Conservation (phyloP, 306 rosid species). For the Ceratonia siliqua region DNA sequence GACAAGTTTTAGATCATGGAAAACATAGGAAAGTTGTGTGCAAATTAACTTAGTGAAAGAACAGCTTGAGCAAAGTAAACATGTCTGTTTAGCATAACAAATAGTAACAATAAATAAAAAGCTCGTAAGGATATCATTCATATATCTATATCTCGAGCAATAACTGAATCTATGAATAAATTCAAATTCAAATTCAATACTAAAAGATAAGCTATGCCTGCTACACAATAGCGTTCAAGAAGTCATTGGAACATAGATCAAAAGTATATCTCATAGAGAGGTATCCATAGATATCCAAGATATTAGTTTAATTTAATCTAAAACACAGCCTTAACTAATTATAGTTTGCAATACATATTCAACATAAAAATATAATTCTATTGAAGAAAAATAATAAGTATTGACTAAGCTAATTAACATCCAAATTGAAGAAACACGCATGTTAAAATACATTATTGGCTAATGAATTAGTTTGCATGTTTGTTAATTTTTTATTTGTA, state of each 20-base stretch:
- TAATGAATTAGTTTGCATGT: not conserved
- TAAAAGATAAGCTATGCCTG: not conserved
- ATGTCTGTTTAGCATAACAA: not conserved
- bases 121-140: not conserved
- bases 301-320: slow-evolving; percentile 9
- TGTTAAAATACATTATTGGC: not conserved
- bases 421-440: not conserved
- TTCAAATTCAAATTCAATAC: not conserved
- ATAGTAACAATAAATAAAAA: not conserved
- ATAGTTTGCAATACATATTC: slow-evolving; percentile 6
- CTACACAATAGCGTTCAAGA: not conserved
- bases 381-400: not conserved
- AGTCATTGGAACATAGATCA: not conserved
- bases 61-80: slow-evolving; percentile 29
- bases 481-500: not conserved
- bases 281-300: not conserved
- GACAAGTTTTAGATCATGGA: not conserved
- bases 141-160: slow-evolving; percentile 1
- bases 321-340: not conserved
- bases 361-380: not conserved
- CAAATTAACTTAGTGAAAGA: slow-evolving; percentile 9
- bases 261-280: not conserved
- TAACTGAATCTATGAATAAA: slow-evolving; percentile 3
- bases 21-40: not conserved
- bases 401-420: not conserved